A percentile compares a stretch with the other conserved stretches of the same genome.
Conservation (phyloP, 441 rosid species). For the Gossypium schwendimanii region DNA sequence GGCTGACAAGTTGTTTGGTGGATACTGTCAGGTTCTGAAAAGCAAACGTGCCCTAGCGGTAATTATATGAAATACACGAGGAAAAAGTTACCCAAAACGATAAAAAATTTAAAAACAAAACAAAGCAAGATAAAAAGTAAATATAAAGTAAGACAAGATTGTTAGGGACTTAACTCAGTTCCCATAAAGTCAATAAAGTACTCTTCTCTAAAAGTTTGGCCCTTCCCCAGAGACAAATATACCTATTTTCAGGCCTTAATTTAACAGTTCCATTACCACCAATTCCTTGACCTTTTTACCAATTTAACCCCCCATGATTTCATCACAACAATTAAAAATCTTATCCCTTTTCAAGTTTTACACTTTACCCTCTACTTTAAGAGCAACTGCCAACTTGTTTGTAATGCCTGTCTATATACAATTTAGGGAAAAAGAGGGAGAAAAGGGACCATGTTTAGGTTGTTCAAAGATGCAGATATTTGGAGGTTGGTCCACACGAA, state of each 20-base stretch:
- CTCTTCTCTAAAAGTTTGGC: conserved; percentile 19
- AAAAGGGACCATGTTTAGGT: not conserved
- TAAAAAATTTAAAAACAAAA: not conserved
- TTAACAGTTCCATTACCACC: not conserved
- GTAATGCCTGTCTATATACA: not conserved
- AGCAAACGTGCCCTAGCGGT: conserved; percentile 32
- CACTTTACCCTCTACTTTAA: not conserved
- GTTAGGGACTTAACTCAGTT: conserved; percentile 12
- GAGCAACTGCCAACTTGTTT: not conserved
- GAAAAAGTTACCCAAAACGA: conserved; percentile 20
- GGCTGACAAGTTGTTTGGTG: conserved; percentile 22
- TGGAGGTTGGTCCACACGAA: not conserved
- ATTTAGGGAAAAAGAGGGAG: not conserved
- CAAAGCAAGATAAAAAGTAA: conserved; percentile 6
- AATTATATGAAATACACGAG: conserved; percentile 4
- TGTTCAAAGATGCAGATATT: not conserved
- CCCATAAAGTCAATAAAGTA: conserved; percentile 33
- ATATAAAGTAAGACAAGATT: conserved; percentile 30
- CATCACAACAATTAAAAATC: not conserved
- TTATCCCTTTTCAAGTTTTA: not conserved
- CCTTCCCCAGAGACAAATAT: conserved; percentile 30
- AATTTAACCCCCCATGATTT: not conserved
- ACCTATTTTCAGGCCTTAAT: conserved; percentile 10
- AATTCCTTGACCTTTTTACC: not conserved
- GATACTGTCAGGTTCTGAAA: conserved; percentile 38